A percentile compares a stretch with the other conserved stretches of the same genome.
These are phyloP conservation scores for Agapanthus africanus DNA, from an alignment of 106 monocot genomes.

Conservation along the genomic window DNA sequence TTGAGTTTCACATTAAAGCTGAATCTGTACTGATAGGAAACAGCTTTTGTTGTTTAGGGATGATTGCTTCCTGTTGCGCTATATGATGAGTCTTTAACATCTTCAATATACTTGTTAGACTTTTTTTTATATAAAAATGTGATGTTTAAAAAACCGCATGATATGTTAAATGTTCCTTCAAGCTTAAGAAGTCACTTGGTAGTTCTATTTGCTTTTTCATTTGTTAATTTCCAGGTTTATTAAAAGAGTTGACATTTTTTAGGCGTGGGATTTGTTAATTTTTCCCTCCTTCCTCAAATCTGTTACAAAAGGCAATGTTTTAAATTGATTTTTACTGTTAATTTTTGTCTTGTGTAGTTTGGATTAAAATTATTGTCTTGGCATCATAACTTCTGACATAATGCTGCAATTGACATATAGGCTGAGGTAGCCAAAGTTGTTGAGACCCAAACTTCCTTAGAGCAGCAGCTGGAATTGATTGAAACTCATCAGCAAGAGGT, in stretches of 20 bases:
- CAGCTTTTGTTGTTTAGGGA: too few relatives aligned
- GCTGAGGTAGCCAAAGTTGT: slow-evolving; percentile 97
- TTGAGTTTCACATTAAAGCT: neutral
- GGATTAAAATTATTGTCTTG: neutral
- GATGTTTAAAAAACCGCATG: neutral
- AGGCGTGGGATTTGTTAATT: neutral
- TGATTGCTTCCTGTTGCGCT: neutral
- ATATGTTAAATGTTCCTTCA: neutral
- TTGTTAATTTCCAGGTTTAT: neutral
- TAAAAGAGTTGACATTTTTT: neutral
- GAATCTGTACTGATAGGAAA: neutral
- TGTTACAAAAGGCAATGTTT: neutral
- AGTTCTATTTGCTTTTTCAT: neutral
- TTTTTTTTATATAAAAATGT: neutral
- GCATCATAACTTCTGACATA: neutral
- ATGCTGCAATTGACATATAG: slow-evolving; percentile 25
- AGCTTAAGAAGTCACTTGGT: neutral
- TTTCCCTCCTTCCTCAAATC: neutral
- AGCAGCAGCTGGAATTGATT: slow-evolving; percentile 74
- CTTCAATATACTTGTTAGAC: neutral
- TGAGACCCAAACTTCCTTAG: slow-evolving; percentile 77
- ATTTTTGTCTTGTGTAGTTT: neutral
- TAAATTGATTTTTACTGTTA: neutral
- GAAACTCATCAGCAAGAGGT: slow-evolving; percentile 99
- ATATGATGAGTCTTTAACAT: neutral